phyloP scores from a whole-genome alignment of 352 stramenopile genomes.

The Pythium rhizo-oryzae region DNA sequence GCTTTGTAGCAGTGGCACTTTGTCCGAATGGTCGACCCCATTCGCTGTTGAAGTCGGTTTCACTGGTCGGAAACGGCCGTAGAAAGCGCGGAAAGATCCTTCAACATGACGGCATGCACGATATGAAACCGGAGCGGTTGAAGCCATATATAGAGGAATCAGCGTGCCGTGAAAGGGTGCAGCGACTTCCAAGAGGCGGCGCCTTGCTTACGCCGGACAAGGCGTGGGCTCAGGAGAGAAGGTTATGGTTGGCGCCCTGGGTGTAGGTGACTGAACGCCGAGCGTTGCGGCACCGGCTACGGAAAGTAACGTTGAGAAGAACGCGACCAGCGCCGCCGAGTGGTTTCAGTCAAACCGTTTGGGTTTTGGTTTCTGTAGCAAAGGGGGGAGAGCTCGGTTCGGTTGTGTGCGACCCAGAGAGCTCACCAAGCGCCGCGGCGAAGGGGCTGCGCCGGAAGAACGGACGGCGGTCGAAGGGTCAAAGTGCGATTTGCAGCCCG shows the following conservation, averaged over 20 bases:
- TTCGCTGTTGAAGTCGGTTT: constrained; percentile 29
- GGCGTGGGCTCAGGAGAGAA: not conserved
- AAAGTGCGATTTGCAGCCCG: constrained; percentile 31
- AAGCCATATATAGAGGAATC: constrained; percentile 21
- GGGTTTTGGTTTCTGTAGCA: constrained; percentile 20
- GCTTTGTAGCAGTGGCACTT: not conserved
- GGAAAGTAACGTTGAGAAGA: constrained; percentile 32
- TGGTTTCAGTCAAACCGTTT: constrained; percentile 29
- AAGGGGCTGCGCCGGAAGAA: constrained; percentile 23
- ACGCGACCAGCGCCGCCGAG: not conserved
- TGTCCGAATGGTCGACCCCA: constrained; percentile 15
- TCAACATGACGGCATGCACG: not conserved
- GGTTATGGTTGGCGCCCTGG: constrained; percentile 1
- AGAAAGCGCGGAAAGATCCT: constrained; percentile 22
- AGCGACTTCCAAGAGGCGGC: constrained; percentile 10
- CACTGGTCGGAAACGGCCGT: constrained; percentile 24
- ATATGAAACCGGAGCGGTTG: constrained; percentile 19
- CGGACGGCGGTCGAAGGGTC: constrained; percentile 20
- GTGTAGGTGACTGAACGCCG: constrained; percentile 2
- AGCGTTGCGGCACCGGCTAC: constrained; percentile 24
- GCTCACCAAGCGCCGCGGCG: constrained; percentile 9
- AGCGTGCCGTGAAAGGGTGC: constrained; percentile 20
- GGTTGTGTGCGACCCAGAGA: constrained; percentile 22
- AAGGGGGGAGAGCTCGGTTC: constrained; percentile 3
- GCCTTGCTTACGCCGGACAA: not conserved